Evolutionary conservation across 208 protist species (phyloP).

Genomic region (Naegleria gruberi): DNA sequence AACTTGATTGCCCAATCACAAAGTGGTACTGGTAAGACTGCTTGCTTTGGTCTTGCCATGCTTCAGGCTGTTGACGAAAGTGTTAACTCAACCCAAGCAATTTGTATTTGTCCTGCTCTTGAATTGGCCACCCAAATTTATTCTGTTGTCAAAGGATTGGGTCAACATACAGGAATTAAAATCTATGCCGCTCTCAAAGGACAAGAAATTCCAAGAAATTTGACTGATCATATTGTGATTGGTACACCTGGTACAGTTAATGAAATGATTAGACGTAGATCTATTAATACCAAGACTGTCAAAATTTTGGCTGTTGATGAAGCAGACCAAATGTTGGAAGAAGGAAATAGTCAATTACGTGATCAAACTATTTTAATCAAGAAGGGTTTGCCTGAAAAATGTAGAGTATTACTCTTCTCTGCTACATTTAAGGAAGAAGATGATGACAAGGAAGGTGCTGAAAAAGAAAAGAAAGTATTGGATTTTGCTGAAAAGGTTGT

Average conservation of each 20-base stretch:
- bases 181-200: not conserved
- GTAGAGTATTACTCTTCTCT: slow-evolving; percentile 83
- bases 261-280: not conserved
- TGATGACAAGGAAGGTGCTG: not conserved
- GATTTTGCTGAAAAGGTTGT: slow-evolving; percentile 98
- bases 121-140: slow-evolving; percentile 3
- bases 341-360: slow-evolving; percentile 93
- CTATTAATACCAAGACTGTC: not conserved
- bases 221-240: not conserved
- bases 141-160: not conserved
- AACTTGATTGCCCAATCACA: slow-evolving; percentile 20
- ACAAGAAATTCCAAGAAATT: not conserved
- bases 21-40: slow-evolving; percentile 22
- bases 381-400: slow-evolving; percentile 74
- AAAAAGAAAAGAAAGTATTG: slow-evolving; percentile 84
- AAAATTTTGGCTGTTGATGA: slow-evolving; percentile 94
- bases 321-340: slow-evolving; percentile 96
- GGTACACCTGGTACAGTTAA: slow-evolving; percentile 18
- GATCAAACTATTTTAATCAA: slow-evolving; percentile 94
- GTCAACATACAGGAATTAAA: not conserved
- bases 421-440: slow-evolving; percentile 78
- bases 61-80: not conserved
- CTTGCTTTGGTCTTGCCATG: not conserved
- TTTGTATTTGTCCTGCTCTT: not conserved
- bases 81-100: not conserved